Evolutionary conservation across 805 yeast species (phyloP).

Genomic region (Peterozyma xylosa): DNA sequence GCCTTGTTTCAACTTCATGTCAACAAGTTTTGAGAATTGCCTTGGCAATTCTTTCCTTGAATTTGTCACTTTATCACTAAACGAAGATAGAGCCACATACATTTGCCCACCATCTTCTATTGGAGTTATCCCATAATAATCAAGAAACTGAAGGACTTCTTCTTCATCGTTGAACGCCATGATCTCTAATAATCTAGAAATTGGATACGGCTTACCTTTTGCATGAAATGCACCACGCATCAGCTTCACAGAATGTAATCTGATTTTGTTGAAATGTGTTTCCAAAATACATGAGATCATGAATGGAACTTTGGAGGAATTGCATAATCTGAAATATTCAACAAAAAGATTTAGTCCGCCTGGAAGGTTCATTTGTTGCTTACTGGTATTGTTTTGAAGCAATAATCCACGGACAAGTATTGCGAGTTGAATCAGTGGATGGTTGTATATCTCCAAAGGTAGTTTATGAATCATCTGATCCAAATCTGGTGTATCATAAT

Average conservation of each 20-base stretch:
- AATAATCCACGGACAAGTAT: slow-evolving; percentile 59
- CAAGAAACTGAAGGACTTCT: slow-evolving; percentile 48
- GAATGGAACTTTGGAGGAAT: slow-evolving; percentile 48
- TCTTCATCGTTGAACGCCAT: slow-evolving; percentile 63
- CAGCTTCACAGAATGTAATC: slow-evolving; percentile 66
- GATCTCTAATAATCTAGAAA: slow-evolving; percentile 33
- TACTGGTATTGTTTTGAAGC: slow-evolving; percentile 53
- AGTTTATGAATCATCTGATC: slow-evolving; percentile 68
- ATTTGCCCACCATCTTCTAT: too few species aligned
- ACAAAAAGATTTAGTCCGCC: slow-evolving; percentile 56
- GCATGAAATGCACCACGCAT: slow-evolving; percentile 62
- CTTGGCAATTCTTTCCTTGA: too few species aligned
- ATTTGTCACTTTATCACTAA: too few species aligned
- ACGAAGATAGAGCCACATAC: too few species aligned
- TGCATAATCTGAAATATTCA: slow-evolving; percentile 51
- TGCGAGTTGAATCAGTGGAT: slow-evolving; percentile 61
- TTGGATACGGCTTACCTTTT: slow-evolving; percentile 59
- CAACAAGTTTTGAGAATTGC: too few species aligned
- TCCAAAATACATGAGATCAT: slow-evolving; percentile 71
- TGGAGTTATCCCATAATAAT: slow-evolving; percentile 36
- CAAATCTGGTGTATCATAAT: slow-evolving; percentile 76
- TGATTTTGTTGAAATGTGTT: slow-evolving; percentile 68
- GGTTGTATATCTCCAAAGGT: slow-evolving; percentile 48
- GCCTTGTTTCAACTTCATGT: too few species aligned
- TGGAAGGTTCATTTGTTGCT: slow-evolving; percentile 40